Evolutionary conservation across 768 basidiomycete genomes (phyloP).

Genomic region (Rhizopogon vulgaris): DNA sequence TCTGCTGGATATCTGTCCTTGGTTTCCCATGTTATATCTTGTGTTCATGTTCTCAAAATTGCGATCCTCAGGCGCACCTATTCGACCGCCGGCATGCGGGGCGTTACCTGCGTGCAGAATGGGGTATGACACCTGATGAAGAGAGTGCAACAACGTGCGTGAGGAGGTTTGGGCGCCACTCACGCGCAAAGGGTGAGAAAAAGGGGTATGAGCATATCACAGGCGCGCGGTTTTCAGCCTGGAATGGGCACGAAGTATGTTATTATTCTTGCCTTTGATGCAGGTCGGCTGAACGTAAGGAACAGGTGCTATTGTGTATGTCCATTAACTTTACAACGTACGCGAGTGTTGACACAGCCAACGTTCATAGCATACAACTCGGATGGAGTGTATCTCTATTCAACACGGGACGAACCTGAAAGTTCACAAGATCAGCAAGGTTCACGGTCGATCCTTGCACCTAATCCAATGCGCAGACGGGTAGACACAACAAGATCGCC

Average conservation of each 20-base stretch:
- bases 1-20: not conserved
- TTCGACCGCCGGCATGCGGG: constrained; percentile 77
- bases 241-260: constrained; percentile 71
- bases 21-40: not conserved
- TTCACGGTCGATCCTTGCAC: constrained; percentile 19
- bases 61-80: constrained; percentile 29
- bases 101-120: constrained; percentile 55
- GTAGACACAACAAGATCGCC: constrained; percentile 11
- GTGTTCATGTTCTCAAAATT: not conserved
- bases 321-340: constrained; percentile 3
- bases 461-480: constrained; percentile 22
- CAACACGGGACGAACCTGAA: constrained; percentile 57
- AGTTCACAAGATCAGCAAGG: constrained; percentile 13
- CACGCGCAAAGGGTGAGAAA: constrained; percentile 27
- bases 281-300: not conserved
- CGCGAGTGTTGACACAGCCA: not conserved
- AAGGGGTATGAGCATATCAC: constrained; percentile 59
- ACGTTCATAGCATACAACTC: constrained; percentile 55
- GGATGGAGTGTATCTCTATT: constrained; percentile 70
- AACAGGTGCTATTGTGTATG: constrained; percentile 62
- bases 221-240: constrained; percentile 62
- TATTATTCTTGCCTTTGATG: not conserved
- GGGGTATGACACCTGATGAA: constrained; percentile 51
- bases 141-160: constrained; percentile 70
- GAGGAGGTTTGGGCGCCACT: constrained; percentile 62